Conservation (phyloP, 2,329 filamentous ascomycete genomes). For the Pseudogymnoascus sp. region DNA sequence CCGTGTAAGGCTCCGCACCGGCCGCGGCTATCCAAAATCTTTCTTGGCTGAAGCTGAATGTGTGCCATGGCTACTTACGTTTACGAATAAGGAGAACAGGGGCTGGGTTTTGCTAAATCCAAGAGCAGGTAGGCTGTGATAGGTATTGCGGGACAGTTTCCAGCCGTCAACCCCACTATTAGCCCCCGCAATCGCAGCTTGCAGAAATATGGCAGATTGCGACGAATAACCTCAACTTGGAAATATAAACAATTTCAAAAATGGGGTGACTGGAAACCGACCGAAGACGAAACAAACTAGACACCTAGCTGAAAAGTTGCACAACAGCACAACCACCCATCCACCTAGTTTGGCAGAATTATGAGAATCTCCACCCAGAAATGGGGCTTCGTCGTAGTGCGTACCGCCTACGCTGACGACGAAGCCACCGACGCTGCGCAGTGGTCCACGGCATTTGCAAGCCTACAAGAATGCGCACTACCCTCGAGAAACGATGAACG, state of each 20-base stretch:
- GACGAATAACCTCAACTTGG: not conserved
- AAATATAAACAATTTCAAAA: not conserved
- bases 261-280: not conserved
- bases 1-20: not conserved
- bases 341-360: not conserved
- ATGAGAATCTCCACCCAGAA: not conserved
- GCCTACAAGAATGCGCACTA: not conserved
- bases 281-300: not conserved
- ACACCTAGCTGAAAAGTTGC: not conserved
- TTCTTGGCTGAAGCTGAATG: too few relatives aligned
- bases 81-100: too few relatives aligned
- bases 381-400: not conserved
- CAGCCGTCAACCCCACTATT: too few relatives aligned
- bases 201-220: not conserved
- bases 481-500: not conserved
- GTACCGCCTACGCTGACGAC: not conserved
- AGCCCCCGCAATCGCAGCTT: too few relatives aligned
- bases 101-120: too few relatives aligned
- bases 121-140: too few relatives aligned
- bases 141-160: too few relatives aligned
- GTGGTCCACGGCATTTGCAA: not conserved
- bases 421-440: not conserved
- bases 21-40: too few relatives aligned
- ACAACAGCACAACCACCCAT: not conserved
- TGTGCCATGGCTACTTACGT: too few relatives aligned